Evolutionary conservation across 1,284 basidiomycete genomes (phyloP).

Genomic region (Ceratobasidium sp.): DNA sequence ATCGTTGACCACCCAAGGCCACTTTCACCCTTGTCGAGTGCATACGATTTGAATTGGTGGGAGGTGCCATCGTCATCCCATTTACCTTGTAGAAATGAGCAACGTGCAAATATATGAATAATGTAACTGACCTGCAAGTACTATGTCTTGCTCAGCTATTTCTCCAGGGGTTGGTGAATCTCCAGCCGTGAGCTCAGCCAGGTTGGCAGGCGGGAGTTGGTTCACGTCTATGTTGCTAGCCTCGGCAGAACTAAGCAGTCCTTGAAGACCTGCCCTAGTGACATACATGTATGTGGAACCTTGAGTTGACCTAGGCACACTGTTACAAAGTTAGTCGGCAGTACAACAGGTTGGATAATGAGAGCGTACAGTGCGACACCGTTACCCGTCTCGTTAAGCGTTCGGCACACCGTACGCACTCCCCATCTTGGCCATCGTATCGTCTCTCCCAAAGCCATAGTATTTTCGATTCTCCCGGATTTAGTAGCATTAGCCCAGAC

Average conservation of each 20-base stretch:
- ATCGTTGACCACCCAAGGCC: conserved; percentile 24
- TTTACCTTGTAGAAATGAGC: neutral
- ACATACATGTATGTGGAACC: conserved; percentile 17
- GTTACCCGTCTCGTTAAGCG: neutral
- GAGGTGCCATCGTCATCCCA: conserved; percentile 13
- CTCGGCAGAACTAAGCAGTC: conserved; percentile 10
- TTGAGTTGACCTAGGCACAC: neutral
- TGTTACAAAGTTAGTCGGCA: neutral
- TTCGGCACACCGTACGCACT: conserved; percentile 22
- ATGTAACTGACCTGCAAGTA: neutral
- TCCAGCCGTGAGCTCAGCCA: neutral
- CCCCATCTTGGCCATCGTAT: conserved; percentile 40
- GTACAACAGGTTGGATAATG: neutral
- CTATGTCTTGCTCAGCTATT: neutral
- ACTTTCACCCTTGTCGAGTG: neutral
- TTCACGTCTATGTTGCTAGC: neutral
- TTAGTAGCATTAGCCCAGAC: conserved; percentile 33
- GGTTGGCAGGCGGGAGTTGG: neutral
- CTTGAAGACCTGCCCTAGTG: neutral
- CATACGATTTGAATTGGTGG: conserved; percentile 5
- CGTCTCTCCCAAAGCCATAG: conserved; percentile 1
- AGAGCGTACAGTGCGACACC: conserved; percentile 4
- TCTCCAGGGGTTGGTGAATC: neutral
- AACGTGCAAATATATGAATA: no score
- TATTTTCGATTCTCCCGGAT: neutral